Evolutionary conservation across 2,329 filamentous ascomycete genomes (phyloP).

Genomic region (Paraphoma chrysanthemicola): DNA sequence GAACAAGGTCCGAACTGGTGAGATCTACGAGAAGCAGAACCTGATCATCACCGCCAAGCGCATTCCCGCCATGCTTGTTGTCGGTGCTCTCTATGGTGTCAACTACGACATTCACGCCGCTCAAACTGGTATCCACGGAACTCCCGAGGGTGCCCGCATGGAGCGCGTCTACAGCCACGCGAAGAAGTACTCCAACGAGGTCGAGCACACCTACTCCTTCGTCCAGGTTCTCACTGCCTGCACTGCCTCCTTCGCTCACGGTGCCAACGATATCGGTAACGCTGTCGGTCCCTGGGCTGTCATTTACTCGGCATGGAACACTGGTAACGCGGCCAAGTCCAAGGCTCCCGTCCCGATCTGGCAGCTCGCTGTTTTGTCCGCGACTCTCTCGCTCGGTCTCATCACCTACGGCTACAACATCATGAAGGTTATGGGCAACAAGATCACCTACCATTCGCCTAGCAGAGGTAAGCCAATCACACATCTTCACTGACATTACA

Average conservation of each 20-base stretch:
- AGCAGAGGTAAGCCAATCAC: constrained; percentile 47
- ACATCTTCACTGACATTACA: not conserved
- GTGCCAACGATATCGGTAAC: constrained; percentile 69
- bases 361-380: constrained; percentile 75
- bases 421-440: constrained; percentile 87
- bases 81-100: constrained; percentile 72
- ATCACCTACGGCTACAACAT: constrained; percentile 83
- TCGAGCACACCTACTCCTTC: constrained; percentile 54
- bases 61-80: constrained; percentile 71
- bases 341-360: constrained; percentile 75
- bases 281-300: constrained; percentile 47
- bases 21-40: constrained; percentile 78
- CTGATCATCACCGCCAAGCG: constrained; percentile 68
- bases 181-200: constrained; percentile 47
- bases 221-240: constrained; percentile 59
- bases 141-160: constrained; percentile 77
- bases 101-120: constrained; percentile 84
- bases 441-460: constrained; percentile 74
- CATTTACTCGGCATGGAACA: constrained; percentile 51
- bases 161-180: constrained; percentile 65
- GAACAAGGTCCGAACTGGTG: constrained; percentile 74
- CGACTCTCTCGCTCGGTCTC: constrained; percentile 69
- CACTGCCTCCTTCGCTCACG: constrained; percentile 62
- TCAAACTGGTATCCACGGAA: constrained; percentile 73
- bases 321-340: constrained; percentile 67